phyloP scores from a whole-genome alignment of 2,329 filamentous ascomycete genomes.

The Nothopassalora personata region DNA sequence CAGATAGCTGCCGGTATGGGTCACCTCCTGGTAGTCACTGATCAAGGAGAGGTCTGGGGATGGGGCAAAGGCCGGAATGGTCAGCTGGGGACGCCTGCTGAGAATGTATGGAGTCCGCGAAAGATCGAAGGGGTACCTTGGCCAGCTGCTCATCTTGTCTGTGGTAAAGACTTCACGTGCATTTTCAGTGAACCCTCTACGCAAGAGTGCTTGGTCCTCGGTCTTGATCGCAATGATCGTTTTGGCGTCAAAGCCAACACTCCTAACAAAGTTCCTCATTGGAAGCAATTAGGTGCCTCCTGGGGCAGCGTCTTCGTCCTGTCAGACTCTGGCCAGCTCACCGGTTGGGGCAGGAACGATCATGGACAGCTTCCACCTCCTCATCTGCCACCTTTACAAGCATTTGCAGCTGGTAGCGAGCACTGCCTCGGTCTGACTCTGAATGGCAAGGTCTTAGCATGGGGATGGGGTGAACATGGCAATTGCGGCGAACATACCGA shows the following conservation, averaged over 20 bases:
- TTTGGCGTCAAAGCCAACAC: conserved; percentile 42
- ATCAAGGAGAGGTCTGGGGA: conserved; percentile 72
- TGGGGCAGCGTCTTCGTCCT: conserved; percentile 80
- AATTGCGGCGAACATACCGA: conserved; percentile 74
- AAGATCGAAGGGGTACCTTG: conserved; percentile 59
- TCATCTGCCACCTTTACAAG: conserved; percentile 53
- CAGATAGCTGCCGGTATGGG: conserved; percentile 69
- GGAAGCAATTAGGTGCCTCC: conserved; percentile 67
- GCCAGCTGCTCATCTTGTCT: conserved; percentile 60
- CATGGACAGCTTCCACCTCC: conserved; percentile 71
- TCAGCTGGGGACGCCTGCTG: conserved; percentile 62
- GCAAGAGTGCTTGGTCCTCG: conserved; percentile 63
- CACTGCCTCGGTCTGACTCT: conserved; percentile 72
- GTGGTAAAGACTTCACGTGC: conserved; percentile 81
- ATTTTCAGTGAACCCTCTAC: conserved; percentile 51
- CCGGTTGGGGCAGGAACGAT: conserved; percentile 78
- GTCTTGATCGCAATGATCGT: conserved; percentile 69
- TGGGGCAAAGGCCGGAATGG: conserved; percentile 87
- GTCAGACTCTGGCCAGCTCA: conserved; percentile 53
- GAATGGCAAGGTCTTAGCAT: conserved; percentile 63
- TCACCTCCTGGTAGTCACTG: conserved; percentile 69
- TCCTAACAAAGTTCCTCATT: conserved; percentile 51
- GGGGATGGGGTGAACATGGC: conserved; percentile 97
- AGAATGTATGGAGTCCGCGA: conserved; percentile 54
- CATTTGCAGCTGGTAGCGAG: conserved; percentile 81